These are phyloP conservation scores for Themeda triandra DNA, from an alignment of 176 grass and related monocot species.

Conservation along the genomic window DNA sequence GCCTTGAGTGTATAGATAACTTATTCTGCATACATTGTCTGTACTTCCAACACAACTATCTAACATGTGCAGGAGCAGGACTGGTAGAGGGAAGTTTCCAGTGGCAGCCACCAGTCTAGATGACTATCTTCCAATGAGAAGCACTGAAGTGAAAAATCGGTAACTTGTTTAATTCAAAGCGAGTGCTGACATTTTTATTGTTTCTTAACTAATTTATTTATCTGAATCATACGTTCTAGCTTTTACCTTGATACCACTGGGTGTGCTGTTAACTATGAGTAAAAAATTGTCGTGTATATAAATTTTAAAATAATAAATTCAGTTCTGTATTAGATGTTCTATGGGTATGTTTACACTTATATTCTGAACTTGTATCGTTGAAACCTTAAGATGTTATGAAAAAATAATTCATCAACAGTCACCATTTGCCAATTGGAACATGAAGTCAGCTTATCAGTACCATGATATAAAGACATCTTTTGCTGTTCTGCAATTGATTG, in stretches of 20 bases:
- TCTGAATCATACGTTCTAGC: background rate
- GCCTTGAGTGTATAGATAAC: background rate
- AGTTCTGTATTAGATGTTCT: background rate
- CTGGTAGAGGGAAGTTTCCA: conserved; percentile 41
- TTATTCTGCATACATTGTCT: background rate
- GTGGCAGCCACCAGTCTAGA: conserved; percentile 45
- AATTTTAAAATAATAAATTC: background rate
- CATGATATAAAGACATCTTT: background rate
- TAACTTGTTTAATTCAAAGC: conserved; percentile 11
- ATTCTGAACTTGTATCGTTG: background rate
- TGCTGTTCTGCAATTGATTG: background rate
- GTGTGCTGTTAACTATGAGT: background rate
- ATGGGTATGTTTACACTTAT: background rate
- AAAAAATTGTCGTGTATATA: background rate
- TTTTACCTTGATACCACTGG: background rate
- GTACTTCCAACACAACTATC: background rate
- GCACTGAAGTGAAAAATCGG: conserved; percentile 87
- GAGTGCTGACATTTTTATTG: background rate
- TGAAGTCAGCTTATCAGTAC: background rate
- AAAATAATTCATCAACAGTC: background rate
- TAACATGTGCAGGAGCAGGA: conserved; percentile 46
- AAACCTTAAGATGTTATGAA: background rate
- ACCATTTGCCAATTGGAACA: background rate
- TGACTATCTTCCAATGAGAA: conserved; percentile 90
- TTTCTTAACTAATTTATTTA: background rate